Evolutionary conservation across 78 protist genomes (phyloP), one percentile per base, ranked within the genome.

Genomic region (Dictyostelium purpureum): DNA sequence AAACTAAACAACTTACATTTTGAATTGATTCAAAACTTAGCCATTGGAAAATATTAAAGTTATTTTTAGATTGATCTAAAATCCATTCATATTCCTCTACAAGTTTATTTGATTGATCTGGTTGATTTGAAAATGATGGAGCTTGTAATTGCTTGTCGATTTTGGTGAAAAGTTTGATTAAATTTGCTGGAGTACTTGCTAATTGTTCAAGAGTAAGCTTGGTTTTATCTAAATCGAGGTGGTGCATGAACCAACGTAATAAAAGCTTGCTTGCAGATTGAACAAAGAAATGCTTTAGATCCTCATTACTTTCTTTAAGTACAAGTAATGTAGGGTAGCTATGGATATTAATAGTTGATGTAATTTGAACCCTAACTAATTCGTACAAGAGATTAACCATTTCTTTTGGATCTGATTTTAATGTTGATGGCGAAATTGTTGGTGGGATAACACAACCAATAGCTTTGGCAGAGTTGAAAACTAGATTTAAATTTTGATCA

Each of bases 321-420:
- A 73, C 73, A 9, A 89, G n/a, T 16, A 90, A 79, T 16, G 65
- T 79, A 28, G 96, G 96, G 67, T 93, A 79, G 33, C 38, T 47
- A 7, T 6, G 40, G 0, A 93, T n/a, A 19, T 26, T 80, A 26
- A 93, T 87, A 2, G 40, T 33, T 3, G 89, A 56, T 0, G n/a
- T 45, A 0, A 93, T 31, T 18, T 67, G 40, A 35, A 74, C 65
- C 6, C 63, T 83, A 14, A 93, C 87, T 10, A 93, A 49, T 21
- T 93, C 93, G 4, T 79, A 73, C 24, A 73, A 10, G 26, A 75
- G 18, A 47, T 28, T 51, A 2, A 93, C n/a, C 35, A 70, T n/a
- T 24, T 49, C 63, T 16, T 11, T 18, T 37, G 80, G 83, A 26
- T 93, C 89, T 16, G 52, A 24, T 52, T 57, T 43, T 3, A 79